Percentiles rank a stretch among this genome's conserved stretches.
These are phyloP conservation scores for Pseudozyma pruni DNA, from an alignment of 1,284 basidiomycete genomes.

Conservation along the genomic window DNA sequence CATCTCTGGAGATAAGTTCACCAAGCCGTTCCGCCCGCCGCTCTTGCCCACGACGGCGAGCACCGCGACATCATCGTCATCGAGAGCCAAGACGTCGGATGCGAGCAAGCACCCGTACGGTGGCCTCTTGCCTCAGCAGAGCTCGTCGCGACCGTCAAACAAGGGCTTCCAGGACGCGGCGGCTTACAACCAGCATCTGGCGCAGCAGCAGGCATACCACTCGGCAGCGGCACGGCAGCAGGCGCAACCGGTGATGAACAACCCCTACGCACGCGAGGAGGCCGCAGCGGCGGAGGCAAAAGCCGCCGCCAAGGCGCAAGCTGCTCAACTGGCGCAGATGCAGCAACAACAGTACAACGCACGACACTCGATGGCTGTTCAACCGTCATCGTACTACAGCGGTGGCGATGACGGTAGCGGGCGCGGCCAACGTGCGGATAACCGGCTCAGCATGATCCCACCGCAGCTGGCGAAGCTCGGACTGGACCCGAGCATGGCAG, in stretches of 20 bases:
- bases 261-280: slow-evolving; percentile 58
- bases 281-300: slow-evolving; percentile 43
- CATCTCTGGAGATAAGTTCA: slow-evolving; percentile 94
- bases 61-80: slow-evolving; percentile 7
- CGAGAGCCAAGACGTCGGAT: slow-evolving; percentile 31
- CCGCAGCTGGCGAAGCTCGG: slow-evolving; percentile 76
- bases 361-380: slow-evolving; percentile 38
- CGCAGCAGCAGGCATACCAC: slow-evolving; percentile 91
- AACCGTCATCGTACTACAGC: slow-evolving; percentile 34
- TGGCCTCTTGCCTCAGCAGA: slow-evolving; percentile 76
- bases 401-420: slow-evolving; percentile 11
- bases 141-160: slow-evolving; percentile 74
- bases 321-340: slow-evolving; percentile 51
- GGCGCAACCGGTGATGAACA: slow-evolving; percentile 64
- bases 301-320: slow-evolving; percentile 48
- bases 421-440: slow-evolving; percentile 19
- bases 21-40: slow-evolving; percentile 67
- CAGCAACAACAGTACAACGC: slow-evolving; percentile 42
- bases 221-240: slow-evolving; percentile 70
- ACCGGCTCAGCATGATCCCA: slow-evolving; percentile 82
- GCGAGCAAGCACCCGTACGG: slow-evolving; percentile 87
- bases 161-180: slow-evolving; percentile 91
- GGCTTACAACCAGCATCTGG: slow-evolving; percentile 90
- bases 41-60: slow-evolving; percentile 25
- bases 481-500: slow-evolving; percentile 50